Percentiles rank a stretch among this genome's conserved stretches.
Conservation (phyloP, 108 stramenopile genomes). For the Fragilaria radians region DNA sequence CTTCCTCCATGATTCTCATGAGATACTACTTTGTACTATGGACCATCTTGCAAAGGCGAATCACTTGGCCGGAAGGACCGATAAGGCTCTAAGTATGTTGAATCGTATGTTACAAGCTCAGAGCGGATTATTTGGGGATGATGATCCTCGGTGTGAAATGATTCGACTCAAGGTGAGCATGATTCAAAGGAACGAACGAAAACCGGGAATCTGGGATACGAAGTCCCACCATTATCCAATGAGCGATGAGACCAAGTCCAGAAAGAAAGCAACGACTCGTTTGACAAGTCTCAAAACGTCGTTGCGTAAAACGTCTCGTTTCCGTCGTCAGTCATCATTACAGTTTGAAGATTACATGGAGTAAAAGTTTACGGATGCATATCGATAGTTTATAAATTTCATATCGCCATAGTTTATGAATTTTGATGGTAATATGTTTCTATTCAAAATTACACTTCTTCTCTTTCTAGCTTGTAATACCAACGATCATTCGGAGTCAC, state of each 20-base stretch:
- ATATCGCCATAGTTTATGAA: too few relatives aligned
- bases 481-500: neutral
- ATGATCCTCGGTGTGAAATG: neutral
- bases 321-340: neutral
- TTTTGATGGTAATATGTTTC: neutral
- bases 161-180: neutral
- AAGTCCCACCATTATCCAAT: neutral
- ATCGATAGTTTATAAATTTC: too few relatives aligned
- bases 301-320: neutral
- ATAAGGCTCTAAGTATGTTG: conserved; percentile 30
- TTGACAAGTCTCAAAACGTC: neutral
- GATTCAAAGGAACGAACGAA: too few relatives aligned
- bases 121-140: neutral
- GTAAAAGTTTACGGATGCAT: too few relatives aligned
- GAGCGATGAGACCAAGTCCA: neutral
- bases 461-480: neutral
- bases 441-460: neutral
- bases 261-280: neutral
- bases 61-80: conserved; percentile 25
- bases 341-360: neutral
- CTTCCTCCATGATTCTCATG: conserved; percentile 36
- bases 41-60: conserved; percentile 44
- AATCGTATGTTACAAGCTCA: neutral
- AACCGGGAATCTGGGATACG: neutral
- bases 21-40: conserved; percentile 38